phyloP scores from a whole-genome alignment of 2,329 filamentous ascomycete species.

The Ophiocordyceps camponoti-floridani region DNA sequence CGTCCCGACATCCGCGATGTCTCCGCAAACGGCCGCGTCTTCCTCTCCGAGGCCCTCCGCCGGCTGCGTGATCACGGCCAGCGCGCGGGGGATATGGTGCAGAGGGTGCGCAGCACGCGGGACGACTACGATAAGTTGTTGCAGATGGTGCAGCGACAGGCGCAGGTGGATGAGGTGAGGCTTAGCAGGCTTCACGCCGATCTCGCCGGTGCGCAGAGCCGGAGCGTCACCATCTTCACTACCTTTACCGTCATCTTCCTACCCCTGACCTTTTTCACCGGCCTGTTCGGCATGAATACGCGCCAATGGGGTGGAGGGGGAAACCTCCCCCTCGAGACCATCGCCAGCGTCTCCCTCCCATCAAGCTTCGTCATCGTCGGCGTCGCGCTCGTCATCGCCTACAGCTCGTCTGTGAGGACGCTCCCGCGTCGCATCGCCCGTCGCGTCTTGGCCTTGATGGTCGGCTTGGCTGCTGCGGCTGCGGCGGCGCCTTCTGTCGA shows the following conservation, averaged over 20 bases:
- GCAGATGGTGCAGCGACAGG: slow-evolving; percentile 49
- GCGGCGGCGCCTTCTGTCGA: background rate
- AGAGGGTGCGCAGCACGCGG: slow-evolving; percentile 36
- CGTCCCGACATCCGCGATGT: slow-evolving; percentile 20
- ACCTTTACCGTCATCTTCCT: slow-evolving; percentile 46
- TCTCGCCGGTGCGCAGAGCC: slow-evolving; percentile 41
- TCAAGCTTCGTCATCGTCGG: slow-evolving; percentile 29
- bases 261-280: slow-evolving; percentile 46
- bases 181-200: slow-evolving; percentile 45
- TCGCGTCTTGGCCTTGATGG: background rate
- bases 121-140: slow-evolving; percentile 48
- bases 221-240: slow-evolving; percentile 49
- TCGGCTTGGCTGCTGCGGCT: background rate
- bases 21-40: slow-evolving; percentile 28
- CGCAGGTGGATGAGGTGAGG: slow-evolving; percentile 47
- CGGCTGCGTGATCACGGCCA: slow-evolving; percentile 36
- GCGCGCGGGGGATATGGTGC: slow-evolving; percentile 37
- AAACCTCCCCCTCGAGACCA: slow-evolving; percentile 22
- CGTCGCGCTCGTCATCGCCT: slow-evolving; percentile 34
- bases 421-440: background rate
- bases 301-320: slow-evolving; percentile 36
- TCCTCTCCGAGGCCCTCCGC: slow-evolving; percentile 32
- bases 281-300: slow-evolving; percentile 48
- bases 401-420: slow-evolving; percentile 19
- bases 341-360: slow-evolving; percentile 30